These are phyloP conservation scores for Fusarium sp. DNA, from an alignment of 2,329 filamentous ascomycete genomes.

Conservation along the genomic window DNA sequence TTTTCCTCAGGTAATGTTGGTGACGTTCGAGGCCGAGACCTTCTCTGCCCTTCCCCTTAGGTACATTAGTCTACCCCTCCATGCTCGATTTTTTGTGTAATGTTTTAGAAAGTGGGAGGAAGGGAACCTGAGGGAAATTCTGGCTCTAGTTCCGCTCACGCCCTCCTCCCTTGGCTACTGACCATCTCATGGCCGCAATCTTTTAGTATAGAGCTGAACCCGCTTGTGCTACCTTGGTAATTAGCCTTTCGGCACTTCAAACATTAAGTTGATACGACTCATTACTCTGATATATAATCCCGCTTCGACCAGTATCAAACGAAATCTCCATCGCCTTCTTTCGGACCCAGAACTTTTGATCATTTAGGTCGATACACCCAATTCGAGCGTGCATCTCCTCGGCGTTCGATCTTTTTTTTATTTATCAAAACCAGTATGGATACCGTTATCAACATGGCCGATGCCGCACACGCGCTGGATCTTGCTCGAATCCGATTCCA, in stretches of 20 bases:
- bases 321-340: background rate
- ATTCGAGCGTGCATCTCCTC: background rate
- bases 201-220: background rate
- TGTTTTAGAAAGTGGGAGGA: constrained; percentile 2
- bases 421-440: constrained; percentile 73
- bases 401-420: constrained; percentile 4
- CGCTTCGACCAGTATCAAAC: background rate
- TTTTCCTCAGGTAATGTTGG: constrained; percentile 1
- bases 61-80: constrained; percentile 29
- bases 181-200: constrained; percentile 7
- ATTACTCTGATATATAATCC: constrained; percentile 8
- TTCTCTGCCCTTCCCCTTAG: too few species aligned
- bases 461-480: constrained; percentile 87
- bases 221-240: background rate
- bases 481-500: constrained; percentile 93
- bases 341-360: background rate
- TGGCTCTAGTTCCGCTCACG: constrained; percentile 20
- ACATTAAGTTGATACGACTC: constrained; percentile 23
- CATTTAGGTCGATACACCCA: background rate
- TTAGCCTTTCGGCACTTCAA: constrained; percentile 5
- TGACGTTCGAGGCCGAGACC: constrained; percentile 24
- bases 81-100: constrained; percentile 1
- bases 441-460: constrained; percentile 86
- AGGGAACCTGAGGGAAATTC: constrained; percentile 26
- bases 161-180: background rate